A percentile compares a stretch with the other conserved stretches of the same genome.
Conservation (phyloP, 2,329 filamentous ascomycete species). For the Geosmithia flava region DNA sequence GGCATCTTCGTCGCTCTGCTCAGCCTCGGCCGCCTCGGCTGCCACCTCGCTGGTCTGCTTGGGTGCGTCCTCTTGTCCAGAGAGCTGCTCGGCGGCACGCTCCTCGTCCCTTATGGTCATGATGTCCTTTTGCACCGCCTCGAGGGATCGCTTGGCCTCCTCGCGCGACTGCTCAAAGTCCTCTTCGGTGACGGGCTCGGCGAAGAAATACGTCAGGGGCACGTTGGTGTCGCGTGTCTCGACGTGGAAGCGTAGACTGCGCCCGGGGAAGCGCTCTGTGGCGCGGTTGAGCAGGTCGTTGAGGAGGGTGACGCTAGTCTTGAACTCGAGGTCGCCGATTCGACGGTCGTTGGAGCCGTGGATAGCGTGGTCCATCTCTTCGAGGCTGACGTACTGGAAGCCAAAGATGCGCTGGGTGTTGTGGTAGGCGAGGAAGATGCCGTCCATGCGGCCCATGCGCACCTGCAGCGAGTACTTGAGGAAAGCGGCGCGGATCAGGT, state of each 20-base stretch:
- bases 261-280: slow-evolving; percentile 60
- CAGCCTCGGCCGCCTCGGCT: neutral
- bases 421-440: slow-evolving; percentile 94
- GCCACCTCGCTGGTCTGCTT: slow-evolving; percentile 4
- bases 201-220: slow-evolving; percentile 80
- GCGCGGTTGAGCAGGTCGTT: slow-evolving; percentile 70
- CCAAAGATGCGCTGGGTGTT: slow-evolving; percentile 93
- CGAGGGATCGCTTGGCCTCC: neutral
- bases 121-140: neutral
- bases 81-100: neutral
- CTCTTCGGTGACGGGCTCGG: slow-evolving; percentile 65
- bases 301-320: slow-evolving; percentile 63
- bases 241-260: slow-evolving; percentile 68
- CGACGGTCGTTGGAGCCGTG: slow-evolving; percentile 58
- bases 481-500: slow-evolving; percentile 91
- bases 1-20: slow-evolving; percentile 13
- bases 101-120: neutral
- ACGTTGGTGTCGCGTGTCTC: slow-evolving; percentile 53
- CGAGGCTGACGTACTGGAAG: slow-evolving; percentile 82
- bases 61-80: neutral
- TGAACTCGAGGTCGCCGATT: slow-evolving; percentile 78
- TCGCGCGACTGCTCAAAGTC: slow-evolving; percentile 40
- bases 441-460: slow-evolving; percentile 96
- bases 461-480: slow-evolving; percentile 95
- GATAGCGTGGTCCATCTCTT: slow-evolving; percentile 83